These are phyloP conservation scores for Penicillium coffeae DNA, from an alignment of 495 filamentous ascomycete genomes.

Conservation along the genomic window DNA sequence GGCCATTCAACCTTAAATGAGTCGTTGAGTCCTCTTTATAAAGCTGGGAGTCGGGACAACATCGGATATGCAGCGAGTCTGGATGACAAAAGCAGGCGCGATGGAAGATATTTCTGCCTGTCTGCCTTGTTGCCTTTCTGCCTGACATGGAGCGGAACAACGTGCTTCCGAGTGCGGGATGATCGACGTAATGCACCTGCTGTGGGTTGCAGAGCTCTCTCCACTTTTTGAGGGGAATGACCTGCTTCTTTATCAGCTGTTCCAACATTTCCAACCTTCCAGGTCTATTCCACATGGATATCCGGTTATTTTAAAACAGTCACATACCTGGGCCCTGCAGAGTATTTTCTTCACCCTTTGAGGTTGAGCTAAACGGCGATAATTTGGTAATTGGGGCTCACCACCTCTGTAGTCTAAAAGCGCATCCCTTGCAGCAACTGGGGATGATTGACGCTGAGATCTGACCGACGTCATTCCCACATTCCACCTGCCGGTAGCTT, in stretches of 20 bases:
- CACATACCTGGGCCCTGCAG: too few relatives aligned
- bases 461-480: conserved; percentile 27
- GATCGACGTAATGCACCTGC: conserved; percentile 25
- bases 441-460: conserved; percentile 18
- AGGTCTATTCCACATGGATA: neutral
- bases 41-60: too few relatives aligned
- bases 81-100: neutral
- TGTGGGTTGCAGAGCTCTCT: conserved; percentile 4
- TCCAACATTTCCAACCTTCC: too few relatives aligned
- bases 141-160: conserved; percentile 17
- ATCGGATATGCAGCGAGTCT: neutral
- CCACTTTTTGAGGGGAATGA: conserved; percentile 8
- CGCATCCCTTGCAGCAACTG: too few relatives aligned
- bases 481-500: conserved; percentile 9
- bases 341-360: too few relatives aligned
- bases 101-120: neutral
- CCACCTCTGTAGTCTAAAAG: too few relatives aligned
- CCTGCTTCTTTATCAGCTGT: too few relatives aligned
- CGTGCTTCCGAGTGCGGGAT: conserved; percentile 21
- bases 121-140: conserved; percentile 12
- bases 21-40: too few relatives aligned
- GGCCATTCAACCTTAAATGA: too few relatives aligned
- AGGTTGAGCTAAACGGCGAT: too few relatives aligned
- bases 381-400: too few relatives aligned
- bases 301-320: too few relatives aligned